phyloP scores from a whole-genome alignment of 805 yeast species.

The Saitoella complicata region DNA sequence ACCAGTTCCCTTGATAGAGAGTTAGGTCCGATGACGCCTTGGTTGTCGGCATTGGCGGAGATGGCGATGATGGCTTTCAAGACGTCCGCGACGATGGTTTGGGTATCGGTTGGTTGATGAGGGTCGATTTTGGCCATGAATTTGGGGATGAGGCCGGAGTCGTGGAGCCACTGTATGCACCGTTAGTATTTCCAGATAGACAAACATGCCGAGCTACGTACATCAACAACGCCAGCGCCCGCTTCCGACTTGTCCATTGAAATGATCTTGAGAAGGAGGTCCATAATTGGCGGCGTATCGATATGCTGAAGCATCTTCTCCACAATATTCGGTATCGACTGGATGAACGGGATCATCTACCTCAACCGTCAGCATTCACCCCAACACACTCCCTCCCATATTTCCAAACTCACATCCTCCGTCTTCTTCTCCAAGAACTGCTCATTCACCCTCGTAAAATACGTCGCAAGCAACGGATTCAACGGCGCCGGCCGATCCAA shows the following conservation, averaged over 20 bases:
- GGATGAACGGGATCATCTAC: constrained; percentile 44
- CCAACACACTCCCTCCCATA: too few species aligned
- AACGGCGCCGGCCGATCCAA: constrained; percentile 52
- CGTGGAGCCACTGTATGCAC: constrained; percentile 46
- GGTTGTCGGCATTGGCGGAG: constrained; percentile 81
- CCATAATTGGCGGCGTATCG: constrained; percentile 90
- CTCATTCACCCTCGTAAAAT: constrained; percentile 82
- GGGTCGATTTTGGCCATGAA: constrained; percentile 59
- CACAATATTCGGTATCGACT: constrained; percentile 53
- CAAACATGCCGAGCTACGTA: too few species aligned
- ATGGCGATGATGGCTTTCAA: constrained; percentile 85
- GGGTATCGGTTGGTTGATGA: constrained; percentile 49
- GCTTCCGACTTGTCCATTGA: constrained; percentile 84
- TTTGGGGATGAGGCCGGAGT: constrained; percentile 57
- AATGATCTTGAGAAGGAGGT: constrained; percentile 71
- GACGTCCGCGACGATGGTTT: constrained; percentile 90
- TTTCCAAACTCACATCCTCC: constrained; percentile 26
- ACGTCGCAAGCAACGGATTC: constrained; percentile 64
- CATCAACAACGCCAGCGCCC: constrained; percentile 53
- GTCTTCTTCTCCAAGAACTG: constrained; percentile 78
- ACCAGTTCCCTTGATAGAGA: constrained; percentile 84
- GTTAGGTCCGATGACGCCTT: constrained; percentile 89
- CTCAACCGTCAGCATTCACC: too few species aligned
- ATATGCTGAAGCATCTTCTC: constrained; percentile 70
- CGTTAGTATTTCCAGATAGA: too few species aligned